Evolutionary conservation across 306 rosid species (phyloP), one percentile per base, ranked within the genome.

Genomic region (Vachellia pachyceras): DNA sequence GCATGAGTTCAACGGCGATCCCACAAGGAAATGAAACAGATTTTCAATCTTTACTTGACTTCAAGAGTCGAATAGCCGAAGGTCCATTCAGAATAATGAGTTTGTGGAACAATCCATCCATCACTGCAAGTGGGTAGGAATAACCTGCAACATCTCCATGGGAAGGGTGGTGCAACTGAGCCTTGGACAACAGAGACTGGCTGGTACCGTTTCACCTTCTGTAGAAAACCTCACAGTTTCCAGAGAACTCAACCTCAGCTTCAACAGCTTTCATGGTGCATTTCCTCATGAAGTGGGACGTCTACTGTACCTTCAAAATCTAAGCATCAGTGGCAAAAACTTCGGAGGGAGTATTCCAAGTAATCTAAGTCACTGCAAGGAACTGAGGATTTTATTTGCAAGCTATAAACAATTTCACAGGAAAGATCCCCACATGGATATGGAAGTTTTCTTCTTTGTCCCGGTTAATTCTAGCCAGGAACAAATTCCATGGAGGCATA

Each of bases 371-470:
- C 66, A 49, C 1, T 88, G 89, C 63, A 78, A 63, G 52, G 49
- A 83, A 35, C 79, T 83, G 3, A 58, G 50, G 54, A 14, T 9
- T 22, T 35, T 90, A 1, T 29, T 47, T 25, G 42, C 40, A 20
- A n/a, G 60, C 20, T 9, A 7, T 1, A 0, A 91, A 88, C 88
- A 82, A 79, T 36, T 83, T 85, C 10, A 74, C 69, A 3, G 90
- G 91, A 68, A 81, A 47, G 40, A 87, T 90, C 61, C 94, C 88
- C 68, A 6, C 74, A 20, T 91, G 94, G 92, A 54, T 90, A 44
- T 89, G 90, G 29, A 88, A 87, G 6, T 77, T 84, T 25, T 84
- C 97, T 79, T 85, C 85, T 25, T 29, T 88, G 46, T 57, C 66
- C 57, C 20, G 57, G 22, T 17, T 50, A 6, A 50, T 50, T 4